phyloP scores from a whole-genome alignment of 345 rosid species.

The Corchorus capsularis region DNA sequence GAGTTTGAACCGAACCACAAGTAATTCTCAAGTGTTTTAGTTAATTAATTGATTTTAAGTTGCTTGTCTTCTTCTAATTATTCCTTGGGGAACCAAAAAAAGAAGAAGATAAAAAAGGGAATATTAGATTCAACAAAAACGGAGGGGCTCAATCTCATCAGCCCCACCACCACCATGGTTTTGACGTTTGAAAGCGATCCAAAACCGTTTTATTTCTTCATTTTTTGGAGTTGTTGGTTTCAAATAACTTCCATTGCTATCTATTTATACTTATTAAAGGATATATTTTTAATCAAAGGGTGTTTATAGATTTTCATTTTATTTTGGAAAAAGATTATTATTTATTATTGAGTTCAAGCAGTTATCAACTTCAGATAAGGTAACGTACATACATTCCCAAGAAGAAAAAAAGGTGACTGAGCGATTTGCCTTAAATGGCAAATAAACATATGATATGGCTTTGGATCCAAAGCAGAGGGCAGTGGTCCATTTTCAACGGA shows the following conservation, averaged over 20 bases:
- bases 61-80: background rate
- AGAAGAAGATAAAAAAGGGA: background rate
- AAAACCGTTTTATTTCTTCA: background rate
- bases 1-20: no score
- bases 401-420: background rate
- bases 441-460: background rate
- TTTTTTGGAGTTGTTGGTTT: background rate
- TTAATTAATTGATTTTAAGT: no score
- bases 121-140: constrained; percentile 9
- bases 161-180: background rate
- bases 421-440: background rate
- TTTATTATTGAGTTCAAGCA: no score
- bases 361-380: no score
- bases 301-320: background rate
- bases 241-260: background rate
- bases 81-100: background rate
- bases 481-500: background rate
- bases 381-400: background rate
- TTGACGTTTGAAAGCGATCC: constrained; percentile 12
- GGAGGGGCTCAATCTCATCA: no score
- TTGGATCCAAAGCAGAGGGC: background rate
- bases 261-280: background rate
- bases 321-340: background rate
- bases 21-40: no score
- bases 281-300: background rate